Conservation (phyloP, 352 stramenopile genomes). For the Peronospora tabacina region DNA sequence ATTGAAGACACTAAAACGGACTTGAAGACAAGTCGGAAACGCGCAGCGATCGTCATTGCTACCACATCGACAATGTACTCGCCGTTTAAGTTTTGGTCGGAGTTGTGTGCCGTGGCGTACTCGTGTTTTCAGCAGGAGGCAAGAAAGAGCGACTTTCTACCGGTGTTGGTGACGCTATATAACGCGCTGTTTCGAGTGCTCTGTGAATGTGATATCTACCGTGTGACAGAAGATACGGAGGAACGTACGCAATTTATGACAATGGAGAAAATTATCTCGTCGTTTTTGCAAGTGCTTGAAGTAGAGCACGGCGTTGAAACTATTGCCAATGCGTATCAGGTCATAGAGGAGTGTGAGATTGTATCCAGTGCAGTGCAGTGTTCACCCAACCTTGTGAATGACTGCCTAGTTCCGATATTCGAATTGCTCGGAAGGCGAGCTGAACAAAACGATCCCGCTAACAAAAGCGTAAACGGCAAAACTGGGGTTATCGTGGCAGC, state of each 20-base stretch:
- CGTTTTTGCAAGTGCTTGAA: conserved; percentile 31
- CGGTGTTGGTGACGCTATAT: conserved; percentile 43
- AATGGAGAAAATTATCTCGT: conserved; percentile 68
- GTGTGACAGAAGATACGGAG: conserved; percentile 79
- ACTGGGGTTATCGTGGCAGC: conserved; percentile 8
- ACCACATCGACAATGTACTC: conserved; percentile 67
- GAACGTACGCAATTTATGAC: conserved; percentile 70
- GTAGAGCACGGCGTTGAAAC: conserved; percentile 10
- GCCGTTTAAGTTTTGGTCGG: conserved; percentile 84
- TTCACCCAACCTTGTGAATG: conserved; percentile 70
- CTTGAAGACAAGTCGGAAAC: conserved; percentile 70
- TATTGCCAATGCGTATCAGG: conserved; percentile 11
- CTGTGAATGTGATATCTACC: conserved; percentile 68
- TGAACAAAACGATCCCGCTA: conserved; percentile 4
- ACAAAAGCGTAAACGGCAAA: conserved; percentile 1
- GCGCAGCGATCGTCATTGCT: conserved; percentile 63
- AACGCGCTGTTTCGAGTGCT: conserved; percentile 59
- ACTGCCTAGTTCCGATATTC: conserved; percentile 54
- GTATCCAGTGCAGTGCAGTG: conserved; percentile 58
- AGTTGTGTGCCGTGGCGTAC: conserved; percentile 61
- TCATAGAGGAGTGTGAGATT: conserved; percentile 35
- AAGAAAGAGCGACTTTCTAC: conserved; percentile 19
- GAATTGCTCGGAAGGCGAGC: conserved; percentile 38
- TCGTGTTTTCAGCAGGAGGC: conserved; percentile 34
- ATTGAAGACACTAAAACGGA: conserved; percentile 66